These are phyloP conservation scores for Zymoseptoria brevis DNA, from an alignment of 2,329 filamentous ascomycete species.

Conservation along the genomic window DNA sequence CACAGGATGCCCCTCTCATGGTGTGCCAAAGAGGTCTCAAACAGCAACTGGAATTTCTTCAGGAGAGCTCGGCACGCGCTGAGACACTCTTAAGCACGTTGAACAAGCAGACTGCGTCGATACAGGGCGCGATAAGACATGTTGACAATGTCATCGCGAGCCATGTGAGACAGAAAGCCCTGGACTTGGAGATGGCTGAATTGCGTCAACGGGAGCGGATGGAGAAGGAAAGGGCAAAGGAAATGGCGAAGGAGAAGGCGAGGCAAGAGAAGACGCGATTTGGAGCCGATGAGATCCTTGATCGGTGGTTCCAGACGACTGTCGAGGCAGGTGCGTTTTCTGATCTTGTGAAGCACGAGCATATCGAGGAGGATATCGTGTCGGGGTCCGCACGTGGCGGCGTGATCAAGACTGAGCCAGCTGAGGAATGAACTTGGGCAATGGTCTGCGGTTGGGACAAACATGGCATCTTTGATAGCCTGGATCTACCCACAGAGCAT, in stretches of 20 bases:
- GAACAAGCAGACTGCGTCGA: neutral
- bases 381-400: neutral
- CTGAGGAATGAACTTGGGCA: neutral
- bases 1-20: neutral
- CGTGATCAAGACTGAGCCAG: neutral
- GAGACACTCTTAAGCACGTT: neutral
- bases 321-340: neutral
- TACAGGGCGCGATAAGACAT: neutral
- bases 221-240: no score
- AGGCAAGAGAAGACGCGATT: neutral
- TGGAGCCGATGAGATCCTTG: neutral
- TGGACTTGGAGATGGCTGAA: neutral
- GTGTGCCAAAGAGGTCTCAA: neutral
- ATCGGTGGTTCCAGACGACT: neutral
- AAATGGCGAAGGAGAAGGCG: neutral
- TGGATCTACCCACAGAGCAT: neutral
- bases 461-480: neutral
- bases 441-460: no score
- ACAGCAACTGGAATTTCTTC: neutral
- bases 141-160: neutral
- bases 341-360: neutral
- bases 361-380: neutral
- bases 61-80: neutral
- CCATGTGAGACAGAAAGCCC: neutral
- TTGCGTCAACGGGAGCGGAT: neutral